Percentiles rank a stretch among this genome's conserved stretches.
Conservation (phyloP, 2,329 filamentous ascomycete species). For the Colletotrichum truncatum region DNA sequence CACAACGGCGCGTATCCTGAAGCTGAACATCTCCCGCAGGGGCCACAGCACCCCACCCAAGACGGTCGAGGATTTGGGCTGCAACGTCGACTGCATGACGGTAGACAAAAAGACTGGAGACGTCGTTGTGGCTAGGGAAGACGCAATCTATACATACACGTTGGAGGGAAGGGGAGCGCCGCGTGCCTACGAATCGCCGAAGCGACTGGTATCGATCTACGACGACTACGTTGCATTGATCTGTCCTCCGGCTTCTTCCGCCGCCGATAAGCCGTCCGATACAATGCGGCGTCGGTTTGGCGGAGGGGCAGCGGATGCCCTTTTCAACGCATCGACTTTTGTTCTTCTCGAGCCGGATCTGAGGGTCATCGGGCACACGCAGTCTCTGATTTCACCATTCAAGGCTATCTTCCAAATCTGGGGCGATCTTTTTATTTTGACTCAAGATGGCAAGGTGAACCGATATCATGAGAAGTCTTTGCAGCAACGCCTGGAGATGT, state of each 20-base stretch:
- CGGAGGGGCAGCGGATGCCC: conserved; percentile 72
- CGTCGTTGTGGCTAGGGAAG: conserved; percentile 90
- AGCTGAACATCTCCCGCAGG: conserved; percentile 85
- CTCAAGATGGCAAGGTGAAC: conserved; percentile 89
- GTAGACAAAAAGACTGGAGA: conserved; percentile 82
- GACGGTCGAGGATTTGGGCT: conserved; percentile 88
- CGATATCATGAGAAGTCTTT: conserved; percentile 92
- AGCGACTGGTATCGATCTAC: conserved; percentile 82
- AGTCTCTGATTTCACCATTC: conserved; percentile 83
- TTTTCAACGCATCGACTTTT: conserved; percentile 89
- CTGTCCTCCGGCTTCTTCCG: conserved; percentile 71
- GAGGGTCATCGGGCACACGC: conserved; percentile 88
- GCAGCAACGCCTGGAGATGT: conserved; percentile 88
- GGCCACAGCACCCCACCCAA: conserved; percentile 90
- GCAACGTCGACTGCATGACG: conserved; percentile 94
- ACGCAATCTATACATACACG: conserved; percentile 95
- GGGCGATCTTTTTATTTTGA: conserved; percentile 92
- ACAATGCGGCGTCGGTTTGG: conserved; percentile 78
- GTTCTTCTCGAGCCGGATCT: conserved; percentile 92
- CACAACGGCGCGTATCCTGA: conserved; percentile 88
- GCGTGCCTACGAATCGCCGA: conserved; percentile 90
- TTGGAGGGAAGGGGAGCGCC: conserved; percentile 86
- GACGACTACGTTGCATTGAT: conserved; percentile 89
- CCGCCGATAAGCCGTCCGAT: conserved; percentile 65
- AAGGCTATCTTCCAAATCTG: conserved; percentile 85